phyloP scores from a whole-genome alignment of 1,284 basidiomycete species.

The Cryptococcus sp. region DNA sequence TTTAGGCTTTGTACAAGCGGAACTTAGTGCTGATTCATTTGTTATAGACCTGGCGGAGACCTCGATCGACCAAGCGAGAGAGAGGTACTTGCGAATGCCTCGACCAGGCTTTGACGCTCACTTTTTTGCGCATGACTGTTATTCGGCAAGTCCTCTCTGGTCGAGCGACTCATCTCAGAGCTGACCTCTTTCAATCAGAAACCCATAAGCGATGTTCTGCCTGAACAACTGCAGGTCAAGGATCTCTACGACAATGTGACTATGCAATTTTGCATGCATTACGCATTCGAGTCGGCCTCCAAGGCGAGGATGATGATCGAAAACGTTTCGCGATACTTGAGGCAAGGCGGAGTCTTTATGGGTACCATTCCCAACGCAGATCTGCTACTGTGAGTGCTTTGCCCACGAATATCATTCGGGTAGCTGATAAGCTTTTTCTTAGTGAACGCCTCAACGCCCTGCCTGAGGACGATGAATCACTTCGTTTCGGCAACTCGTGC shows the following conservation, averaged over 20 bases:
- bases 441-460: slow-evolving; percentile 70
- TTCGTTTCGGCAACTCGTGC: slow-evolving; percentile 85
- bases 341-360: slow-evolving; percentile 82
- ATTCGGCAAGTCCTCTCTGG: slow-evolving; percentile 56
- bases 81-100: slow-evolving; percentile 62
- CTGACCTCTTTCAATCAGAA: slow-evolving; percentile 48
- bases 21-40: neutral
- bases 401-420: too few relatives aligned
- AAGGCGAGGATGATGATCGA: slow-evolving; percentile 91
- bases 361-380: slow-evolving; percentile 92
- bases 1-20: neutral
- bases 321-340: slow-evolving; percentile 80
- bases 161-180: neutral
- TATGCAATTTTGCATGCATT: slow-evolving; percentile 99
- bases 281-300: slow-evolving; percentile 85
- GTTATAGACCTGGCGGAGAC: slow-evolving; percentile 80
- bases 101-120: slow-evolving; percentile 67
- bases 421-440: neutral
- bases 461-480: slow-evolving; percentile 61
- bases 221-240: slow-evolving; percentile 59
- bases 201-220: slow-evolving; percentile 69
- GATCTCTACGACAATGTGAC: slow-evolving; percentile 83
- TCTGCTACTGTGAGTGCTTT: slow-evolving; percentile 66
- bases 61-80: slow-evolving; percentile 85
- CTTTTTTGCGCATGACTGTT: slow-evolving; percentile 90